phyloP scores from a whole-genome alignment of 2,329 filamentous ascomycete genomes.

The Aspergillus tamarii region DNA sequence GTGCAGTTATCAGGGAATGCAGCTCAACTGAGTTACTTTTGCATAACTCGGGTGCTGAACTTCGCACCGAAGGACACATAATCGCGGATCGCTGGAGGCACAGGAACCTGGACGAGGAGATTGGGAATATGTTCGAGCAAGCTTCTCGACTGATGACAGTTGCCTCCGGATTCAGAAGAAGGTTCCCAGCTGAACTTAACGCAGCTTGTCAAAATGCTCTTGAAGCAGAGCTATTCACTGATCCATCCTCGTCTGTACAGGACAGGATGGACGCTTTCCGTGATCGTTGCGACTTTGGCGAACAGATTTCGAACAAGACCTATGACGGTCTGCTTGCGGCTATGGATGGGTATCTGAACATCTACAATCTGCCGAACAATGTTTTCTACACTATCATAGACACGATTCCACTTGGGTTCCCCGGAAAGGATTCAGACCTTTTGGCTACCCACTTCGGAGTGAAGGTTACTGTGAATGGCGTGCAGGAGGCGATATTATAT shows the following conservation, averaged over 20 bases:
- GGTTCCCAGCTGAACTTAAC: constrained; percentile 70
- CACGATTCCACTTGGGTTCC: constrained; percentile 48
- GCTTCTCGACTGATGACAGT: constrained; percentile 69
- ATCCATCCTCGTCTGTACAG: constrained; percentile 68
- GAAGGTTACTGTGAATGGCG: constrained; percentile 72
- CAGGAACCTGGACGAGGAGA: constrained; percentile 46
- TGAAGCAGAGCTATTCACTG: constrained; percentile 73
- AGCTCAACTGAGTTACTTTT: constrained; percentile 75
- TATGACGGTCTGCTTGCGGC: constrained; percentile 69
- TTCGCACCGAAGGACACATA: constrained; percentile 42
- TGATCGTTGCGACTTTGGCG: constrained; percentile 75
- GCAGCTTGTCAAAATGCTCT: constrained; percentile 70
- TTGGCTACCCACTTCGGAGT: constrained; percentile 72
- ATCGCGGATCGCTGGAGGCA: constrained; percentile 48
- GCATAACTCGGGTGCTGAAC: constrained; percentile 62
- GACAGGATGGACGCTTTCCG: constrained; percentile 79
- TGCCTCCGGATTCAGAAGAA: constrained; percentile 70
- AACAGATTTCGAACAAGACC: constrained; percentile 80
- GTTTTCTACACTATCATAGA: constrained; percentile 56
- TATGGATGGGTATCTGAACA: constrained; percentile 67
- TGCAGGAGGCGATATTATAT: constrained; percentile 75
- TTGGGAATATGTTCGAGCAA: constrained; percentile 58
- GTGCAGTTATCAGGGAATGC: constrained; percentile 78
- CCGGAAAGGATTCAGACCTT: constrained; percentile 46
- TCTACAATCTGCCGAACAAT: constrained; percentile 51